Percentiles rank a stretch among this genome's conserved stretches.
Conservation (phyloP, 805 yeast genomes). For the Saccharomycopsis selenospora region DNA sequence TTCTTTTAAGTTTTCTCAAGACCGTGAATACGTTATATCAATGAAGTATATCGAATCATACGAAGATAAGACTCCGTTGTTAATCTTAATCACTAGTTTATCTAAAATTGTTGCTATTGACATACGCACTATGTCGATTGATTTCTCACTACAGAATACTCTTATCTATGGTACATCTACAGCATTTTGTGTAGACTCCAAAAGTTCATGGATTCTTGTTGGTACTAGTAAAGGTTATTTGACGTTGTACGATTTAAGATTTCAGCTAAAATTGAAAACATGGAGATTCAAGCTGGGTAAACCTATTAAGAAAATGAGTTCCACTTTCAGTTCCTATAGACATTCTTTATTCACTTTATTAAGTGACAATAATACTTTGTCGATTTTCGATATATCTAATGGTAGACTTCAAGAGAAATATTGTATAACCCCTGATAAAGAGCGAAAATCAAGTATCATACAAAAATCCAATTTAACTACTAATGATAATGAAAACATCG, state of each 20-base stretch:
- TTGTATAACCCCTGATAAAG: background rate
- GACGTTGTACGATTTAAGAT: constrained; percentile 76
- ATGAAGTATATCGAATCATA: constrained; percentile 34
- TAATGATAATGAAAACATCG: no score
- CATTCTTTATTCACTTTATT: constrained; percentile 16
- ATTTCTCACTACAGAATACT: constrained; percentile 43
- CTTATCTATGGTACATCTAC: constrained; percentile 60
- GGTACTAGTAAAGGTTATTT: constrained; percentile 74
- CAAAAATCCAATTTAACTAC: no score
- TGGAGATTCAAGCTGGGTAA: constrained; percentile 50
- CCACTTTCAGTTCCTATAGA: constrained; percentile 8
- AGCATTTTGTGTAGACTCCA: constrained; percentile 48
- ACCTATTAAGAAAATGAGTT: constrained; percentile 42
- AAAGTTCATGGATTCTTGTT: constrained; percentile 54
- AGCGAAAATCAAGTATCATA: no score
- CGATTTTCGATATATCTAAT: constrained; percentile 45
- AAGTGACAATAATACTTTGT: constrained; percentile 15
- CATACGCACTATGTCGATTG: constrained; percentile 45
- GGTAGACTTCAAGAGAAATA: constrained; percentile 15
- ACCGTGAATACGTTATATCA: constrained; percentile 42
- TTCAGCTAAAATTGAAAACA: constrained; percentile 49
- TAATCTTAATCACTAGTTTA: constrained; percentile 46
- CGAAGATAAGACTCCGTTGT: constrained; percentile 33
- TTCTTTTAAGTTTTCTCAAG: constrained; percentile 24
- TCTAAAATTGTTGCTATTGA: constrained; percentile 50